Base-by-base conservation (phyloP, 2,329 filamentous ascomycete genomes). In the Phialophora macrospora region DNA sequence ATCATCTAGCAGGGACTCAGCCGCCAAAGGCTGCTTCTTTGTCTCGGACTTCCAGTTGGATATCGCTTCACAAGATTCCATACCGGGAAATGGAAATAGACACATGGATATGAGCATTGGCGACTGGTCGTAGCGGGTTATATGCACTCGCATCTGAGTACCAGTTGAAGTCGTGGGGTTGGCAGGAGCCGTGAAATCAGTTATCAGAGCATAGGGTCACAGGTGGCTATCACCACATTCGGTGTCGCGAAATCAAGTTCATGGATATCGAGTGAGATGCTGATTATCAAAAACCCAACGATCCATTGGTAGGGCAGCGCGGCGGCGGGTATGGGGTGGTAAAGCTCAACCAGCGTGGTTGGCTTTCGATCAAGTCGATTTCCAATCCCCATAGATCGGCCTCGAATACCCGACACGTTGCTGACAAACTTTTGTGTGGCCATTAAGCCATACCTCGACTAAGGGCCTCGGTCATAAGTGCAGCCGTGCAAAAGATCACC, bases 381-480 rank as follows among this genome's bases (percentile, higher is more conserved):
- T 60, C 28, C 58, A 60, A 60, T 60, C 58, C 56, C 56, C 56
- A 59, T 17, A 59, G n/a, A 20, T 28, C 22, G 20, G 30, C 46
- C 28, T 60, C 17, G 38, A 8, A 20, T 41, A 26, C 12, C 46
- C 46, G 46, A 14, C 12, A 54, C 58, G 41, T 20, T 44, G 58
- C 58, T 60, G 44, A 60, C 58, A 60, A 60, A 60, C 30, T 52
- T 52, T 28, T 4, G 30, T 28, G 52, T 52, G 28, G 30, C 24
- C 28, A 28, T 60, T 24, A 1, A 3, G 57, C 4, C 11, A 49
- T 38, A 28, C 20, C 38, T 9, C 20, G 24, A 24, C 32, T 14
- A 38, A 12, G 12, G 34, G 12, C 34, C 34, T 38, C 12, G 34
- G 38, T 41, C 12, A n/a, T 7, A 41, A n/a, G 38, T n/a, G 38